phyloP scores from a whole-genome alignment of 2,329 filamentous ascomycete genomes.

The Didymella pomorum region DNA sequence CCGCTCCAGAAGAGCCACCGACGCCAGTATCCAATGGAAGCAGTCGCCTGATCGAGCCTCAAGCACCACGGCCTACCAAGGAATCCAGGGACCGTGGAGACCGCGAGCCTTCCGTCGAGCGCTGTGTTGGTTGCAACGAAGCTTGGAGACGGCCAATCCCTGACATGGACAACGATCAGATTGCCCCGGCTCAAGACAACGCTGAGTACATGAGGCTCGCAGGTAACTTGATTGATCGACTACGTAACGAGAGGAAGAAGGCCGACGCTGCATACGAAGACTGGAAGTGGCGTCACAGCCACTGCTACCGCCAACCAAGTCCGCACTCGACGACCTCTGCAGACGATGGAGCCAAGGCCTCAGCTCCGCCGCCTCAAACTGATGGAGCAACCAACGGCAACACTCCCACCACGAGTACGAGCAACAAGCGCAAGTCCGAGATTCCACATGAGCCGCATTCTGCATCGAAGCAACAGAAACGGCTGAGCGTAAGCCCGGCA shows the following conservation, averaged over 20 bases:
- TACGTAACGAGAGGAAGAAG: conserved; percentile 28
- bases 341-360: conserved; percentile 17
- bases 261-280: conserved; percentile 31
- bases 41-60: conserved; percentile 14
- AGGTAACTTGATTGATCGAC: conserved; percentile 27
- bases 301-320: conserved; percentile 10
- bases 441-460: conserved; percentile 16
- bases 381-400: conserved; percentile 11
- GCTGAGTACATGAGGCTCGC: conserved; percentile 25
- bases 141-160: conserved; percentile 32
- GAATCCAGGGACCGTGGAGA: conserved; percentile 16
- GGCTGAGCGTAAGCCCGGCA: conserved; percentile 18
- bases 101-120: conserved; percentile 30
- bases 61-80: conserved; percentile 10
- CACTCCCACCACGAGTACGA: conserved; percentile 15
- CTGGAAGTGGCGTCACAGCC: conserved; percentile 25
- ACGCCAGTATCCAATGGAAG: conserved; percentile 7
- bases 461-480: conserved; percentile 26
- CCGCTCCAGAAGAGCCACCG: conserved; percentile 20
- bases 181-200: conserved; percentile 27
- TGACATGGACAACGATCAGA: conserved; percentile 18
- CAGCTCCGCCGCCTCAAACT: not conserved
- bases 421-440: conserved; percentile 33
- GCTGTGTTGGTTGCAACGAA: conserved; percentile 32
- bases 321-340: conserved; percentile 10